Conservation (phyloP, 176 grass and related monocot genomes). For the Triticum timopheevii region DNA sequence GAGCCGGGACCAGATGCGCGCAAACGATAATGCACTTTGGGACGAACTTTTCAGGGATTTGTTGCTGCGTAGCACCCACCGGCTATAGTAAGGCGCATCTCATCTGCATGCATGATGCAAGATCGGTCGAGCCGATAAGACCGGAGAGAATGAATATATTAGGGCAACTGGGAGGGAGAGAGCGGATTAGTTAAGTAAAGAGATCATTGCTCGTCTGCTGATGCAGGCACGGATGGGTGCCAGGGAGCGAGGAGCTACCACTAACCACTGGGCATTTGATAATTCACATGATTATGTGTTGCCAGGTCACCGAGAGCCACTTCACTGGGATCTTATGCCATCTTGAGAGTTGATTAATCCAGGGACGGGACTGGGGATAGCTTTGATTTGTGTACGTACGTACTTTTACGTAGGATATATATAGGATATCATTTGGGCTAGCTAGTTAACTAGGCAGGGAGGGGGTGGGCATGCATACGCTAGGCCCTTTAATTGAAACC, state of each 20-base stretch:
- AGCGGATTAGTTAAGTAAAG: not conserved
- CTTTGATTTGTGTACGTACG: not conserved
- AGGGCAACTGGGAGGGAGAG: not conserved
- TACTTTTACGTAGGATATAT: too few relatives aligned
- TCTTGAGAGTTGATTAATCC: not conserved
- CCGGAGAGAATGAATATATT: not conserved
- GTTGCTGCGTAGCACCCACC: not conserved
- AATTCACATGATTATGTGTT: not conserved
- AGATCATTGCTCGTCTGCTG: not conserved
- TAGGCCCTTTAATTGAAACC: not conserved
- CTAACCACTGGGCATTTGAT: constrained; percentile 5
- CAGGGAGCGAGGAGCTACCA: constrained; percentile 5
- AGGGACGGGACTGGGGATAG: not conserved
- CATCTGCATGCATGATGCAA: not conserved
- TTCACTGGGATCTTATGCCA: not conserved
- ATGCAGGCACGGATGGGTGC: not conserved
- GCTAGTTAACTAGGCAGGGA: not conserved
- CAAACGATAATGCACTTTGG: not conserved
- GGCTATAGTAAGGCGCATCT: too few relatives aligned
- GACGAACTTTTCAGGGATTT: not conserved
- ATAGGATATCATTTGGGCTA: not conserved
- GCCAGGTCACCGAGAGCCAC: constrained; percentile 30
- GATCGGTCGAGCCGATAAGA: not conserved
- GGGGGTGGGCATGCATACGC: not conserved
- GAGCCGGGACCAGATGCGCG: not conserved